Conservation (phyloP, 306 rosid species). For the Rosa rugosa region DNA sequence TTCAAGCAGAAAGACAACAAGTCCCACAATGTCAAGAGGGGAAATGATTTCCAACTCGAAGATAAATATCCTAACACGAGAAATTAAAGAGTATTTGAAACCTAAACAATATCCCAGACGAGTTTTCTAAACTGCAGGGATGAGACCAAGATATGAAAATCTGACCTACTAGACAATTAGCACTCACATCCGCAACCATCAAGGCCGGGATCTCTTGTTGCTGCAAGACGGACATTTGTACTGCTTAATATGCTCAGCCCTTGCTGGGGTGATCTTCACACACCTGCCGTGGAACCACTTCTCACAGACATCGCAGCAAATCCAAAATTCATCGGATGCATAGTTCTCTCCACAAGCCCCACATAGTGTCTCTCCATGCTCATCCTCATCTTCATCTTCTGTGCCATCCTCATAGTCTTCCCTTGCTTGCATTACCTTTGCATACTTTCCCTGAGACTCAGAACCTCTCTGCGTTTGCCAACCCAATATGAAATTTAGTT, state of each 20-base stretch:
- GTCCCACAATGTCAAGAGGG: conserved; percentile 26
- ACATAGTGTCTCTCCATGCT: conserved; percentile 68
- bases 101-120: conserved; percentile 31
- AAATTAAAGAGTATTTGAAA: conserved; percentile 16
- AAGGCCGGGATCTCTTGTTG: conserved; percentile 70
- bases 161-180: conserved; percentile 49
- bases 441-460: conserved; percentile 49
- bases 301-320: conserved; percentile 85
- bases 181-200: conserved; percentile 34
- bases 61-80: conserved; percentile 30
- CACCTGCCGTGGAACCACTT: conserved; percentile 93
- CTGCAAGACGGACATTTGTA: conserved; percentile 92
- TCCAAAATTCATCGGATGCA: conserved; percentile 75
- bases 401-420: conserved; percentile 50
- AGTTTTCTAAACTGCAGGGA: conserved; percentile 35
- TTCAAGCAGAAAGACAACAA: conserved; percentile 31
- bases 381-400: conserved; percentile 74
- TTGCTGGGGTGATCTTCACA: conserved; percentile 87
- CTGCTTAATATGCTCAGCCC: conserved; percentile 77
- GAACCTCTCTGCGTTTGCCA: conserved; percentile 55
- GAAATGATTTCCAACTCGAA: conserved; percentile 20
- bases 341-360: conserved; percentile 84
- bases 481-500: conserved; percentile 18
- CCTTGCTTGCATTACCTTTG: conserved; percentile 43
- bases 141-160: conserved; percentile 22